These are phyloP conservation scores for Fusarium falciforme DNA, from an alignment of 2,329 filamentous ascomycete genomes.

Conservation along the genomic window DNA sequence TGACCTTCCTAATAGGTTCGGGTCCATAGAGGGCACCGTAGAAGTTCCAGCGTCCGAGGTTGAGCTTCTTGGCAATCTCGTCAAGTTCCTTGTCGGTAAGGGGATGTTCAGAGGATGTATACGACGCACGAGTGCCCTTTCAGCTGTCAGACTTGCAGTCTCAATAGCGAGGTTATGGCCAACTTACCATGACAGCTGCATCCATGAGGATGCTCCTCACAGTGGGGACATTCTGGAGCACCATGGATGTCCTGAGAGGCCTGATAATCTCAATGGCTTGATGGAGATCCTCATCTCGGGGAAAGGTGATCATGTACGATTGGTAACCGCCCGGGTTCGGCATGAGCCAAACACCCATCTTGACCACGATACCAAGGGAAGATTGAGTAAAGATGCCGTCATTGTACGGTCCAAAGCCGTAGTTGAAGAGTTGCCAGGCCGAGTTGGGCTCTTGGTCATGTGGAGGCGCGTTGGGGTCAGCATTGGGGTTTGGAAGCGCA, in stretches of 20 bases:
- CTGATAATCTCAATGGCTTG: conserved; percentile 36
- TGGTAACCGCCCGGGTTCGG: conserved; percentile 28
- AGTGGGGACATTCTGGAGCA: conserved; percentile 36
- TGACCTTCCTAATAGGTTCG: conserved; percentile 24
- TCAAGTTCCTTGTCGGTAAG: conserved; percentile 24
- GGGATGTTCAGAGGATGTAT: conserved; percentile 13
- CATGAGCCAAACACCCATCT: conserved; percentile 37
- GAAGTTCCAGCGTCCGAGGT: conserved; percentile 38
- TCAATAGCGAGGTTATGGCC: too few species aligned
- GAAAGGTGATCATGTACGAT: conserved; percentile 36
- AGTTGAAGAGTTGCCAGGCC: conserved; percentile 34
- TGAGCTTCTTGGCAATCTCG: conserved; percentile 31
- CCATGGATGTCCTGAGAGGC: conserved; percentile 34
- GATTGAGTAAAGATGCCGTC: conserved; percentile 34
- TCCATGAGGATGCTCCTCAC: conserved; percentile 33
- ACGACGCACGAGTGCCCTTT: conserved; percentile 14
- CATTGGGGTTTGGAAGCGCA: conserved; percentile 29
- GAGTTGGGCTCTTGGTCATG: conserved; percentile 31
- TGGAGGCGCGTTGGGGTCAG: conserved; percentile 18
- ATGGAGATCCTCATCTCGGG: conserved; percentile 33
- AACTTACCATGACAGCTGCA: conserved; percentile 30
- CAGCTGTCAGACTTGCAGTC: not conserved
- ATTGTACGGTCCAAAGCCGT: conserved; percentile 30
- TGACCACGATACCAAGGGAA: conserved; percentile 28
- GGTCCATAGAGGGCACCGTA: conserved; percentile 38